Evolutionary conservation across 805 yeast species (phyloP).

Genomic region (Ogataea naganishii): DNA sequence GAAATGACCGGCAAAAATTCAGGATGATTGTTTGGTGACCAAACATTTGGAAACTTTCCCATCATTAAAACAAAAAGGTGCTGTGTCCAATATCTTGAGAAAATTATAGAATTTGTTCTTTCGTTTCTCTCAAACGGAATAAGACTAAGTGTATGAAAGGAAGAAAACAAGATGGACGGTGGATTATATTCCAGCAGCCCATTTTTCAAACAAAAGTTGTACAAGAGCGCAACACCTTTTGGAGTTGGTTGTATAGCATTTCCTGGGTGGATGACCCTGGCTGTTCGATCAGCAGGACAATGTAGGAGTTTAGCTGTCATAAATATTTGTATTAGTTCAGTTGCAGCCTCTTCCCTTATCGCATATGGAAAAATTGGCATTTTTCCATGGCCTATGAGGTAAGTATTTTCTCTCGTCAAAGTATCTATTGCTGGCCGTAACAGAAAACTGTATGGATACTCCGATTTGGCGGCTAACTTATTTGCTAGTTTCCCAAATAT

Average conservation of each 20-base stretch:
- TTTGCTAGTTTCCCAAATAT: slow-evolving; percentile 11
- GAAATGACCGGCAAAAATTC: no score
- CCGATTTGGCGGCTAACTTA: slow-evolving; percentile 19
- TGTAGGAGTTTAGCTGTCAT: slow-evolving; percentile 60
- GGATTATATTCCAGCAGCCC: slow-evolving; percentile 34
- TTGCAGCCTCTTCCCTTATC: slow-evolving; percentile 40
- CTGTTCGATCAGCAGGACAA: slow-evolving; percentile 67
- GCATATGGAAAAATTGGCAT: slow-evolving; percentile 46
- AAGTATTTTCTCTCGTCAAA: slow-evolving; percentile 42
- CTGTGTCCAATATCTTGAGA: slow-evolving; percentile 56
- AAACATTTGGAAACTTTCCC: slow-evolving; percentile 62
- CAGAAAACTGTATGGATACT: slow-evolving; percentile 45
- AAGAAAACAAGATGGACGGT: slow-evolving; percentile 39
- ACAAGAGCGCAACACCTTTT: slow-evolving; percentile 72
- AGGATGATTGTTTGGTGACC: slow-evolving; percentile 49
- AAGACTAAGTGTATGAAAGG: slow-evolving; percentile 64
- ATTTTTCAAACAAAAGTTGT: slow-evolving; percentile 45
- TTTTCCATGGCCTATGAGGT: slow-evolving; percentile 39
- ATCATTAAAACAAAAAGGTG: slow-evolving; percentile 53
- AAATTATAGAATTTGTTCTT: slow-evolving; percentile 46
- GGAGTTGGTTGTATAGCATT: slow-evolving; percentile 76
- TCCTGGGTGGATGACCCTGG: slow-evolving; percentile 33
- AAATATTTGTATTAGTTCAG: slow-evolving; percentile 37
- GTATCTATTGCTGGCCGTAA: slow-evolving; percentile 38
- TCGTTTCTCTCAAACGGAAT: slow-evolving; percentile 59